Base-by-base conservation (phyloP, 1,139 yeast species). In the Lodderomyces metapsilosis region DNA sequence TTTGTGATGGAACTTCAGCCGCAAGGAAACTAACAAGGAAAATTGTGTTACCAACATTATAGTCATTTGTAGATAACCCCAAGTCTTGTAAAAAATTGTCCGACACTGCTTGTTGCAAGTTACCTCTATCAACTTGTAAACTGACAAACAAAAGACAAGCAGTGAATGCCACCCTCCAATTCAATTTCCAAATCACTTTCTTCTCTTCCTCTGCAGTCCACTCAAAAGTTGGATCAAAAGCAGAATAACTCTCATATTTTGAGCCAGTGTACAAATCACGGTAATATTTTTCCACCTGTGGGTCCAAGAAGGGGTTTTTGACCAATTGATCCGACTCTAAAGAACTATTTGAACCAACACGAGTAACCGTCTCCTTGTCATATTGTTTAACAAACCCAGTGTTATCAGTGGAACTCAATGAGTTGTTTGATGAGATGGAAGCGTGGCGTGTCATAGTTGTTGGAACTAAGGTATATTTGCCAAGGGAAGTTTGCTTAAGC, bases 191-290 rank as follows among this genome's bases (percentile, higher is more conserved):
- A 8, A 54, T 41, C 10, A 63, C 40, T 30, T 45, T 53, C 38
- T 51, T 51, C 41, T 66, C 73, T 52, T 66, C 72, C 42, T 57
- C 57, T 16, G 50, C 45, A 5, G 62, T 58, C 71, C 71, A 66
- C 10, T 58, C 58, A 41, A 60, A 58, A 2, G 56, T 54, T 1
- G 71, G 70, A 47, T 67, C 71, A 40, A 66, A 63, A n/a, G 49
- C 61, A 17, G 51, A 50, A 30, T 61, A 54, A 46, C 71, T 60
- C 48, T 67, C 72, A 46, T 67, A 67, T 4, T 59, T 37, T 23
- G 61, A 53, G 2, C 47, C 49, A 27, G 59, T 65, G 42, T 67
- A 67, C 13, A 67, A 33, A 7, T 53, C 47, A 9, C 56, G 50
- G 43, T 43, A 44, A 28, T 44, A 44, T 22, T 37, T 39, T 33